Evolutionary conservation across 441 rosid genomes (phyloP), one percentile per base, ranked within the genome.

Genomic region (Populus trichocarpa): DNA sequence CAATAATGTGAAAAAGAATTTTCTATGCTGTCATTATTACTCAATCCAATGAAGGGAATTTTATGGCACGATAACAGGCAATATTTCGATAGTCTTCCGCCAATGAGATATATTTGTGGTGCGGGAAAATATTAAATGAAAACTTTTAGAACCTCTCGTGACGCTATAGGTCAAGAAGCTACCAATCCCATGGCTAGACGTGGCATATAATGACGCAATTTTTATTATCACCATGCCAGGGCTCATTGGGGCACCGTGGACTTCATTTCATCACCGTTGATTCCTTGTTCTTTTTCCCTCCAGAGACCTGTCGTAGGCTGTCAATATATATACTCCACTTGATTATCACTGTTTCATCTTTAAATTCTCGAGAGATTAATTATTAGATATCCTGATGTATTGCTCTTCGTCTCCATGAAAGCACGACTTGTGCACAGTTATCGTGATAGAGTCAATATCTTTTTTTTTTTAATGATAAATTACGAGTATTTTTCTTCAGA

Each of bases 21-120:
- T 83, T 69, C 80, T 10, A 74, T 65, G 32, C 5, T 38, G 35
- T 75, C 63, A 84, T 86, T 86, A 79, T 84, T 77, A 74, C 83
- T 65, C 68, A 77, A 77, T 70, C 80, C 63, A 70, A 73, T 74
- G 81, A 75, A 77, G 53, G 25, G n/a, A 70, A 6, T 26, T 67
- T 38, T 69, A 36, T 63, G 73, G 71, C 77, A 53, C 83, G 70
- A 69, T 69, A 36, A 61, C 36, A 57, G 28, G 9, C 40, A 36
- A 0, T 1, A 2, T 2, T 74, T 36, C 26, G 25, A 23, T 32
- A 1, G 33, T 11, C 53, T 50, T 67, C 73, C 59, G 14, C 78
- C 59, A 22, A 32, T 74, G 33, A 30, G 33, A 59, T 30, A 3
- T 46, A 30, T 18, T 20, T 67, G 57, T 16, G 30, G 53, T 2